A percentile compares a stretch with the other conserved stretches of the same genome.
phyloP scores from a whole-genome alignment of 495 filamentous ascomycete genomes.

The Podospora australis region DNA sequence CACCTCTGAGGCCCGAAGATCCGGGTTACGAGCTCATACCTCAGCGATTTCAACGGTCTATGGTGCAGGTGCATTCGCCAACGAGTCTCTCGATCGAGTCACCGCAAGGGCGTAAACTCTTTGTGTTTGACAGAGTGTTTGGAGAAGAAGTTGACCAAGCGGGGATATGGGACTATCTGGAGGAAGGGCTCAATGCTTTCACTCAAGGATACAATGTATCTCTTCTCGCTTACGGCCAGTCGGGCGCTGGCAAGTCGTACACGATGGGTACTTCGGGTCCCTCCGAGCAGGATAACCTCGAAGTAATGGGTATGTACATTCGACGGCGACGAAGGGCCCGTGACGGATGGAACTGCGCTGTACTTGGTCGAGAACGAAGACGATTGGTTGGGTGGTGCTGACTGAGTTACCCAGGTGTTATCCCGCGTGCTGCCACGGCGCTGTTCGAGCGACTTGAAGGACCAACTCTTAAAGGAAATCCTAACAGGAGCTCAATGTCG shows the following conservation, averaged over 20 bases:
- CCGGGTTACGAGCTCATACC: slow-evolving; percentile 93
- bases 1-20: slow-evolving; percentile 74
- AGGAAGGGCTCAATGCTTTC: slow-evolving; percentile 86
- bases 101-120: slow-evolving; percentile 84
- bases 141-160: slow-evolving; percentile 77
- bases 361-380: background rate
- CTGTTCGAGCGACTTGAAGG: slow-evolving; percentile 84
- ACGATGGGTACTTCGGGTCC: slow-evolving; percentile 98
- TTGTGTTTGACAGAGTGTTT: slow-evolving; percentile 95
- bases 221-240: slow-evolving; percentile 94
- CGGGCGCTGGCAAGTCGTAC: slow-evolving; percentile 99
- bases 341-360: too few species aligned
- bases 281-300: slow-evolving; percentile 63
- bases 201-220: slow-evolving; percentile 98
- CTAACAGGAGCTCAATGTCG: slow-evolving; percentile 60
- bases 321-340: too few species aligned
- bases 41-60: slow-evolving; percentile 87
- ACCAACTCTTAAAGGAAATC: slow-evolving; percentile 34
- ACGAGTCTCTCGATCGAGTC: slow-evolving; percentile 86
- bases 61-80: slow-evolving; percentile 79
- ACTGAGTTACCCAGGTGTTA: slow-evolving; percentile 59
- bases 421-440: slow-evolving; percentile 80
- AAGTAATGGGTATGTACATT: slow-evolving; percentile 68
- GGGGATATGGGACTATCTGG: slow-evolving; percentile 90
- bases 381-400: slow-evolving; percentile 2